Base-by-base conservation (phyloP, 192 early-diverging fungal species). In the Podila epigama region DNA sequence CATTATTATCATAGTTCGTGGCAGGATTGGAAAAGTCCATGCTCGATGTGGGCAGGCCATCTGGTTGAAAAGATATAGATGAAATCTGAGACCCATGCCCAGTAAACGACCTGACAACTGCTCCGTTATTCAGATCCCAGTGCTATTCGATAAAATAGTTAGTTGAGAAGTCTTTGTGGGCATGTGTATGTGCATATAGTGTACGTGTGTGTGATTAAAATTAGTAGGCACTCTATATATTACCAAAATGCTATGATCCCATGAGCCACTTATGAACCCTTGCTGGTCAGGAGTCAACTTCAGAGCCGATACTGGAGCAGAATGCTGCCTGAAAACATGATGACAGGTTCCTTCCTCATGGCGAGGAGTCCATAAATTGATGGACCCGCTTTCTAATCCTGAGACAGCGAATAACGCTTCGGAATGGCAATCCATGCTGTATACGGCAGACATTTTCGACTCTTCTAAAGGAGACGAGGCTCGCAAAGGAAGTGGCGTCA, bases 301-400 rank as follows among this genome's bases (percentile, higher is more conserved):
- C 22, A 98, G 68, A 1, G 91, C 88, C 0, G 97, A 96, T 4
- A 98, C 97, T 4, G 95, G 90, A 20, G 84, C 88, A 13, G 81
- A 90, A 63, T 99, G 98, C 53, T 90, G 85, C 32, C 86, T 77
- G 34, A 99, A 85, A 1, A 94, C 86, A 68, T 95, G 87, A 44
- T 96, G 91, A 40, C 93, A 92, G 31, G 86, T 86, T 5, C 97
- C 98, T 83, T 99, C 98, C 62, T 99, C 96, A 66, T 98, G 95
- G 37, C 97, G 84, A 3, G 97, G 89, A 2, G 90, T 90, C 85
- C 88, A 94, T 31, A 99, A 71, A 58, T 93, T 95, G 29, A 99
- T 93, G 8, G 85, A 79, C 4, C 97, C 96, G 63, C 87, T 93
- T 83, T 92, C 90, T 50, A 86, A 79, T 1, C 96, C 97, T 10